A percentile compares a stretch with the other conserved stretches of the same genome.
These are phyloP conservation scores for Coprinopsis strossmayeri DNA, from an alignment of 768 basidiomycete species.

Conservation along the genomic window DNA sequence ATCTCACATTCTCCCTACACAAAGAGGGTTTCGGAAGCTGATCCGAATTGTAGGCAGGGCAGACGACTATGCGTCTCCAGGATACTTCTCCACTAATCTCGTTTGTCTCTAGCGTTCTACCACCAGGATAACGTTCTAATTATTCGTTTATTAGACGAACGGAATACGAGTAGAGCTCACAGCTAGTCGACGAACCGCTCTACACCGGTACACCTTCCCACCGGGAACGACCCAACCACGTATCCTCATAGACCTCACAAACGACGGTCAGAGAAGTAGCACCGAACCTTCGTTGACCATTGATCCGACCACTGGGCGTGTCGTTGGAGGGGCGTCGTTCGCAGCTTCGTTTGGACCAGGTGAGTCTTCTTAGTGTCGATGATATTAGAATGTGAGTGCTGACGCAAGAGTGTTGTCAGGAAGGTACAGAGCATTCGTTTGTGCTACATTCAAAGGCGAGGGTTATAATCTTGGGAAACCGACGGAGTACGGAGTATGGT, in stretches of 20 bases:
- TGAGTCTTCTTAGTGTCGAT: conserved; percentile 8
- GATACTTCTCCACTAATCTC: conserved; percentile 59
- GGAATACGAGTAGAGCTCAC: conserved; percentile 54
- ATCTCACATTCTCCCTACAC: conserved; percentile 2
- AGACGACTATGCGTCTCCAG: conserved; percentile 58
- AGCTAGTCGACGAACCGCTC: conserved; percentile 49
- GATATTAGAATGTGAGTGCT: background rate
- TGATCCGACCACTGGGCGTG: conserved; percentile 41
- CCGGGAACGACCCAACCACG: conserved; percentile 40
- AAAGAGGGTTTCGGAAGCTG: background rate
- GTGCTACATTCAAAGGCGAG: conserved; percentile 54
- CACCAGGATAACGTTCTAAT: background rate
- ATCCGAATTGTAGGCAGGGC: conserved; percentile 33
- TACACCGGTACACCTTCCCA: conserved; percentile 56
- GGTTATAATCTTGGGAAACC: conserved; percentile 40
- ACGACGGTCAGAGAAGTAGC: conserved; percentile 51
- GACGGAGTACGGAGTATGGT: conserved; percentile 50
- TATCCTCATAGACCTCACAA: conserved; percentile 54
- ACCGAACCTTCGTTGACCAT: conserved; percentile 41
- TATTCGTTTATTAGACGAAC: conserved; percentile 32
- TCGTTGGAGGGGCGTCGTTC: conserved; percentile 43
- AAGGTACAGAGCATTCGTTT: conserved; percentile 50
- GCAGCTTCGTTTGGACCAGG: conserved; percentile 53
- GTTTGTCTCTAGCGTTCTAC: conserved; percentile 21
- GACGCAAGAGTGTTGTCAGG: conserved; percentile 20